These are phyloP conservation scores for Paracoccidioides lutzii DNA, from an alignment of 2,329 filamentous ascomycete species.

Conservation along the genomic window DNA sequence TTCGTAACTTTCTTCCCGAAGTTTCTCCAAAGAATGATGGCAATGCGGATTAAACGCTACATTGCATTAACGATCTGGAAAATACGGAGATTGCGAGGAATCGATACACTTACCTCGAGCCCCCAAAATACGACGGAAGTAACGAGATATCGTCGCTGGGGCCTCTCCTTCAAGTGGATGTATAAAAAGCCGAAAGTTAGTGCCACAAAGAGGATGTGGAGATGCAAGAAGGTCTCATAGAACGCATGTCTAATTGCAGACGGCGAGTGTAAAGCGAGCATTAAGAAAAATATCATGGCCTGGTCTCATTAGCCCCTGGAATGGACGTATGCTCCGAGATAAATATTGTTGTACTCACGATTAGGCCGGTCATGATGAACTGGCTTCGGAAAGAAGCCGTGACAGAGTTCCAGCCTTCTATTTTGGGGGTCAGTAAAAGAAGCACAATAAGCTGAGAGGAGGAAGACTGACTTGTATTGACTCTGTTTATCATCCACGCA, in stretches of 20 bases:
- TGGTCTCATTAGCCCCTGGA: constrained; percentile 11
- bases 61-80: constrained; percentile 8
- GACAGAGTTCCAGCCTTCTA: constrained; percentile 27
- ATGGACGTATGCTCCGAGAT: constrained; percentile 18
- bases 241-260: constrained; percentile 84
- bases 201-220: constrained; percentile 65
- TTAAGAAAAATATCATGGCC: constrained; percentile 43
- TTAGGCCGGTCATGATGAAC: constrained; percentile 28
- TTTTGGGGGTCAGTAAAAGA: neutral
- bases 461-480: constrained; percentile 28
- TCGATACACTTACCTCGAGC: constrained; percentile 38
- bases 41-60: constrained; percentile 46
- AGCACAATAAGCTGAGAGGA: neutral
- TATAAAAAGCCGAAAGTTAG: constrained; percentile 58
- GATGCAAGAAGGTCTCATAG: constrained; percentile 88
- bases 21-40: constrained; percentile 54
- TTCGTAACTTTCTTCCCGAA: constrained; percentile 43
- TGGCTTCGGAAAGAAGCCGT: constrained; percentile 18
- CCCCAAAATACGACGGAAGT: constrained; percentile 66
- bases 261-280: constrained; percentile 57
- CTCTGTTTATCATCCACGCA: constrained; percentile 61
- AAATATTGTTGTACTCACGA: constrained; percentile 23
- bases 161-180: constrained; percentile 60
- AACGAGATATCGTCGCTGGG: constrained; percentile 62
- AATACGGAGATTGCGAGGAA: neutral